Conservation (phyloP, 768 basidiomycete species). For the Kockovaella imperatae region DNA sequence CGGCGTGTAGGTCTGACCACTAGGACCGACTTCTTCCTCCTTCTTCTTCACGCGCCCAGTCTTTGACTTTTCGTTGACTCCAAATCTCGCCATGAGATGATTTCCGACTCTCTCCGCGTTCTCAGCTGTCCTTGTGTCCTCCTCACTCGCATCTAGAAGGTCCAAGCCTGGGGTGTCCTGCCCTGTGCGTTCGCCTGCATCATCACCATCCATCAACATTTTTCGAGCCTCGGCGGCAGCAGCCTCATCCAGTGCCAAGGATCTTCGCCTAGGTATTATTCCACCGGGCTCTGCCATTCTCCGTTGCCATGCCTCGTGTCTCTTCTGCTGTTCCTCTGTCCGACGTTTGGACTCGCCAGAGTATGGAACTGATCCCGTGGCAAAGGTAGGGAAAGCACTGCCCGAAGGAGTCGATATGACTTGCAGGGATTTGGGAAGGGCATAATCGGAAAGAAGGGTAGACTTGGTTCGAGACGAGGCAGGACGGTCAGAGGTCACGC, state of each 20-base stretch:
- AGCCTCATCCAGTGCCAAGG: conserved; percentile 38
- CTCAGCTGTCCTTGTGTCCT: conserved; percentile 9
- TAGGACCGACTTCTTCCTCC: conserved; percentile 42
- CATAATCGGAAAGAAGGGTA: conserved; percentile 11
- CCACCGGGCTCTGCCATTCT: conserved; percentile 20
- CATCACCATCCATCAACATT: conserved; percentile 8
- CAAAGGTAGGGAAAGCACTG: conserved; percentile 22
- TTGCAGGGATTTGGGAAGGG: conserved; percentile 4
- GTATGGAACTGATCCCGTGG: conserved; percentile 3
- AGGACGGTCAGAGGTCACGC: too few species aligned
- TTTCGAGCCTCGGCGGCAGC: conserved; percentile 30
- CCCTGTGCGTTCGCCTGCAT: neutral
- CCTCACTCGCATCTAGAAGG: conserved; percentile 4
- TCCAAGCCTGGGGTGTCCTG: conserved; percentile 3
- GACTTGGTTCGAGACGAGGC: conserved; percentile 3
- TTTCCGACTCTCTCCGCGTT: conserved; percentile 19
- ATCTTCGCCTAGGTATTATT: conserved; percentile 30
- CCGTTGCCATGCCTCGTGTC: conserved; percentile 32
- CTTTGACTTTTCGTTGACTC: conserved; percentile 18
- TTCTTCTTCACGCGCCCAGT: conserved; percentile 26
- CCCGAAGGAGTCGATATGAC: conserved; percentile 15
- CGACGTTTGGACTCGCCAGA: conserved; percentile 6
- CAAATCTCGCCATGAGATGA: conserved; percentile 24
- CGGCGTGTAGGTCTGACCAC: conserved; percentile 43
- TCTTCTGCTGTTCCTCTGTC: conserved; percentile 15